Evolutionary conservation across 176 grass and related monocot genomes (phyloP).

Genomic region (Ampelocalamus luodianensis): DNA sequence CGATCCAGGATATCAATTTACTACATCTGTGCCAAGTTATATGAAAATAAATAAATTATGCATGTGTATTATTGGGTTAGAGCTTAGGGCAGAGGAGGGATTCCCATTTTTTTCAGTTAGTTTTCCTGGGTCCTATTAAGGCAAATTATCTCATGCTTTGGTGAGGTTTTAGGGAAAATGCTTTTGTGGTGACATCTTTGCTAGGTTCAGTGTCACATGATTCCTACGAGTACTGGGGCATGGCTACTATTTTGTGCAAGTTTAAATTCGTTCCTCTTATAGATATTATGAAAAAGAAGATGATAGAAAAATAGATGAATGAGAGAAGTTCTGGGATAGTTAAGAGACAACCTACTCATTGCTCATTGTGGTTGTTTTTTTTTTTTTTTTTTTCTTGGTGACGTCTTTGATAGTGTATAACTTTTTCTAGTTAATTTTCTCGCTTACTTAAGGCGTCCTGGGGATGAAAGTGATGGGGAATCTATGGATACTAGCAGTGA

Average conservation of each 20-base stretch:
- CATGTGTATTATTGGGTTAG: not conserved
- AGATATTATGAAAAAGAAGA: constrained; percentile 3
- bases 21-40: constrained; percentile 10
- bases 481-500: constrained; percentile 73
- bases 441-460: constrained; percentile 70
- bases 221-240: not conserved
- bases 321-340: not conserved
- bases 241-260: not conserved
- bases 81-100: not conserved
- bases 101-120: not conserved
- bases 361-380: constrained; percentile 41
- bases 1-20: not conserved
- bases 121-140: not conserved
- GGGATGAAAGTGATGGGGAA: constrained; percentile 83
- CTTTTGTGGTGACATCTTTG: not conserved
- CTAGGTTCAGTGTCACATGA: not conserved
- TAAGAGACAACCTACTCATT: not conserved
- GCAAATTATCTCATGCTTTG: not conserved
- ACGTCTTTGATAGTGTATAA: constrained; percentile 44
- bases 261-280: not conserved
- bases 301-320: not conserved
- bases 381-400: constrained; percentile 32
- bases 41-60: not conserved
- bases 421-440: constrained; percentile 57
- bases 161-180: not conserved